Evolutionary conservation across 2,329 filamentous ascomycete species (phyloP).

Genomic region (Scedosporium dehoogii): DNA sequence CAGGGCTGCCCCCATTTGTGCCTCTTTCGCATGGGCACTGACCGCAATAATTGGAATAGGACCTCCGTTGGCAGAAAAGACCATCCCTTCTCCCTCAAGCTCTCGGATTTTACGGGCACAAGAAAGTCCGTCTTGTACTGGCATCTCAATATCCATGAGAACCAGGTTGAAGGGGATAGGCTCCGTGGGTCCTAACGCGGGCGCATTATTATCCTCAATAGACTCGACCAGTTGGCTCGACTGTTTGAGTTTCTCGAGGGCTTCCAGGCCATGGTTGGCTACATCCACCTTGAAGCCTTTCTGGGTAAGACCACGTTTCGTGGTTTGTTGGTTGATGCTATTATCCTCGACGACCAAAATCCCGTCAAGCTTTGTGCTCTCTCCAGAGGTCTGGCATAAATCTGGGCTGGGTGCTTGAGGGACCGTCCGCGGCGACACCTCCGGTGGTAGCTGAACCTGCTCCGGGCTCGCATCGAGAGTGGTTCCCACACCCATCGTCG

Average conservation of each 20-base stretch:
- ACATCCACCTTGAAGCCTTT: slow-evolving; percentile 41
- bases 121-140: slow-evolving; percentile 59
- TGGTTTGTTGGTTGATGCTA: slow-evolving; percentile 48
- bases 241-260: slow-evolving; percentile 34
- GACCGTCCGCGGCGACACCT: background rate
- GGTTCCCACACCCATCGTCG: background rate
- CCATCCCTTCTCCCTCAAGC: slow-evolving; percentile 43
- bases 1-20: slow-evolving; percentile 45
- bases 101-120: slow-evolving; percentile 56
- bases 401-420: background rate
- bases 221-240: slow-evolving; percentile 8
- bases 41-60: slow-evolving; percentile 55
- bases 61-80: slow-evolving; percentile 33
- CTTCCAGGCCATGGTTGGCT: slow-evolving; percentile 47
- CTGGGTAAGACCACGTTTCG: slow-evolving; percentile 38
- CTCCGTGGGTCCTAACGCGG: background rate
- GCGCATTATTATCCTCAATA: background rate
- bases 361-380: slow-evolving; percentile 23
- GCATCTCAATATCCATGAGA: slow-evolving; percentile 72
- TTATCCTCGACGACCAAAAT: slow-evolving; percentile 53
- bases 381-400: slow-evolving; percentile 6
- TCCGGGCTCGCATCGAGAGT: background rate
- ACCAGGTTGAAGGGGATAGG: slow-evolving; percentile 44
- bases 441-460: slow-evolving; percentile 3
- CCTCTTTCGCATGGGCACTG: slow-evolving; percentile 56